Base-by-base conservation (phyloP, 352 stramenopile species). In the Globisporangium emineosum region DNA sequence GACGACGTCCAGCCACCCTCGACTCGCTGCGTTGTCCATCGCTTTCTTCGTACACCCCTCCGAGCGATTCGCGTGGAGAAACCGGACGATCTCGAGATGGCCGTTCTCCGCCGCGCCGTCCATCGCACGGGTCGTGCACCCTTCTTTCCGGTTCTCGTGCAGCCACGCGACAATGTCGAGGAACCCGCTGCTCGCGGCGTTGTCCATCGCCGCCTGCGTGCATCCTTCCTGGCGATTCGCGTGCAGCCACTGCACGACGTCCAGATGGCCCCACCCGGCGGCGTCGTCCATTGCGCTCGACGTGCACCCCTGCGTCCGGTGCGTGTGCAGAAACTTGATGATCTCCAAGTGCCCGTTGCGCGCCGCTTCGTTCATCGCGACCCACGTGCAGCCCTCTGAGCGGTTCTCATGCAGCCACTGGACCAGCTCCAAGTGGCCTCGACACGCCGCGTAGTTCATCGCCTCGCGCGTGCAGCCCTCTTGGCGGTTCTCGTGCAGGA, bases 371-470 rank as follows among this genome's bases (percentile, higher is more conserved):
- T 71, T 58, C 65, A 71, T 71, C 12, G 65, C 65, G 5, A 17
- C 32, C 49, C 35, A 60, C 51, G 65, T 65, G 51, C 65, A 71
- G n/a, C 63, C 65, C 35, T 71, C 65, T 2, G 15, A 17, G 3
- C 65, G 33, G 32, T 71, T 71, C 9, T 19, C 53, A 15, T 70
- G 55, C 0, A 72, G 56, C 66, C 62, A 71, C 17, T 62, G 30
- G 0, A 71, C 37, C 13, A 70, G 0, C 29, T 60, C 55, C 23
- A 62, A n/a, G 21, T 62, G 57, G 50, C 63, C 63, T 27, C 30
- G 15, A 23, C 42, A 45, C 6, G 56, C 56, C 10, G 66, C 66
- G 25, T 62, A 45, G 35, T 72, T 54, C 62, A 72, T 62, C 1
- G 66, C 66, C 5, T 58, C 53, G 12, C 35, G 51, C 42, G 60